These are phyloP conservation scores for Buxus sempervirens DNA, from an alignment of 164 flowering plant genomes.

Conservation along the genomic window DNA sequence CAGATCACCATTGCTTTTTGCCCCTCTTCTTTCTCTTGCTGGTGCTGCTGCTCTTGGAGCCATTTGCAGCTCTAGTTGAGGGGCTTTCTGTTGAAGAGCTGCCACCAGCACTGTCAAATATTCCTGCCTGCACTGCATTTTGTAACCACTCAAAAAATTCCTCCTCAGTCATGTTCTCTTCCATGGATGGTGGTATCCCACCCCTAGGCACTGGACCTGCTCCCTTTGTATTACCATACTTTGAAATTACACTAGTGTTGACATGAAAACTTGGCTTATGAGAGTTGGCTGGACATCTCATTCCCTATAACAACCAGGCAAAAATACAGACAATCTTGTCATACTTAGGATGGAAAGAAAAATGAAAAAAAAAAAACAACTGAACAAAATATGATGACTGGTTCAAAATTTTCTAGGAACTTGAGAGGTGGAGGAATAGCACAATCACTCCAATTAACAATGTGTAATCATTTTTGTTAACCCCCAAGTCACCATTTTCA, in stretches of 20 bases:
- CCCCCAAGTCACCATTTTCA: not conserved
- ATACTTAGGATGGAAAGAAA: not conserved
- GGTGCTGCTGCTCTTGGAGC: conserved; percentile 28
- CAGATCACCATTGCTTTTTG: conserved; percentile 71
- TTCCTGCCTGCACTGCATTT: conserved; percentile 75
- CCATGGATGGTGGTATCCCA: conserved; percentile 47
- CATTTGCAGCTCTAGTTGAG: conserved; percentile 30
- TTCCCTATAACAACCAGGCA: conserved; percentile 57
- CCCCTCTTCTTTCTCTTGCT: conserved; percentile 83
- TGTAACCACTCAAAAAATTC: conserved; percentile 84
- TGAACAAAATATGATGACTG: not conserved
- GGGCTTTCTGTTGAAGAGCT: conserved; percentile 44
- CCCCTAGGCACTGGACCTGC: conserved; percentile 48
- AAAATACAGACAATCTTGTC: not conserved
- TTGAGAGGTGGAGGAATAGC: not conserved
- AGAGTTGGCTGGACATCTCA: conserved; percentile 88
- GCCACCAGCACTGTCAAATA: conserved; percentile 48
- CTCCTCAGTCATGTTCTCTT: conserved; percentile 79
- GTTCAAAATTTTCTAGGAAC: not conserved
- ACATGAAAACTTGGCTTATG: conserved; percentile 97
- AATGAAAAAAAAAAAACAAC: not conserved
- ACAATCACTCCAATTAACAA: not conserved
- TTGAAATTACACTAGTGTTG: conserved; percentile 68
- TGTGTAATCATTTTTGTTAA: too few species aligned
- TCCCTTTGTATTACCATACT: conserved; percentile 45